Conservation (phyloP, 23 red algal species). For the Chondrus crispus region DNA sequence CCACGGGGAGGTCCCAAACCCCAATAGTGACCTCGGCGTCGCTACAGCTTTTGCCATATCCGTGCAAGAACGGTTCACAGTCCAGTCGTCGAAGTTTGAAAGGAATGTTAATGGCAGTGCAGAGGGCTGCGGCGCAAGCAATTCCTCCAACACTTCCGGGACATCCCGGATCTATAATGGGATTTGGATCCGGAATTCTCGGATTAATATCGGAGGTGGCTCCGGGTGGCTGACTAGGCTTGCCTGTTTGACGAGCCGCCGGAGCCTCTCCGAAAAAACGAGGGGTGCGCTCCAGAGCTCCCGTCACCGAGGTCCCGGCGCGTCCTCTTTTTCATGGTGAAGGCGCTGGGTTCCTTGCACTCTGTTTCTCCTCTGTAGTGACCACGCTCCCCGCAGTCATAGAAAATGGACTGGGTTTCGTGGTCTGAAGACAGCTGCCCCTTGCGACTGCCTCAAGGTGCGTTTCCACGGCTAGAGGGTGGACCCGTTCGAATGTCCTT, state of each 20-base stretch:
- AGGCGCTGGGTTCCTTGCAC: background rate
- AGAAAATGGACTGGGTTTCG: background rate
- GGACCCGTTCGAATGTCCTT: background rate
- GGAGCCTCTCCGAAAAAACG: conserved; percentile 16
- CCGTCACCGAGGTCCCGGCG: background rate
- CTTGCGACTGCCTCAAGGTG: background rate
- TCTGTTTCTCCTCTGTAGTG: background rate
- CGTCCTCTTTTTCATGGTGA: background rate
- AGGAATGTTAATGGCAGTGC: background rate
- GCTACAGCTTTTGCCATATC: background rate
- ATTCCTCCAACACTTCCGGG: background rate
- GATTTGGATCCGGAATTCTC: background rate
- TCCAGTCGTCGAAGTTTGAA: background rate
- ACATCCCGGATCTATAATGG: conserved; percentile 13
- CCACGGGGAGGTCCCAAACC: background rate
- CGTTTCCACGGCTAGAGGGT: background rate
- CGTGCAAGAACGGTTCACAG: background rate
- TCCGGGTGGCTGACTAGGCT: background rate
- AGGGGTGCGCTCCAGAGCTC: background rate
- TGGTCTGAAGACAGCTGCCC: background rate
- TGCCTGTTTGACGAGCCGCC: background rate
- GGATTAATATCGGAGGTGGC: background rate
- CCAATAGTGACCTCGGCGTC: background rate
- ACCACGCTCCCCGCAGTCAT: background rate
- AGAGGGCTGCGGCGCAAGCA: background rate